phyloP scores from a whole-genome alignment of 2,329 filamentous ascomycete species.

The Ceratocystis diversiconidia region DNA sequence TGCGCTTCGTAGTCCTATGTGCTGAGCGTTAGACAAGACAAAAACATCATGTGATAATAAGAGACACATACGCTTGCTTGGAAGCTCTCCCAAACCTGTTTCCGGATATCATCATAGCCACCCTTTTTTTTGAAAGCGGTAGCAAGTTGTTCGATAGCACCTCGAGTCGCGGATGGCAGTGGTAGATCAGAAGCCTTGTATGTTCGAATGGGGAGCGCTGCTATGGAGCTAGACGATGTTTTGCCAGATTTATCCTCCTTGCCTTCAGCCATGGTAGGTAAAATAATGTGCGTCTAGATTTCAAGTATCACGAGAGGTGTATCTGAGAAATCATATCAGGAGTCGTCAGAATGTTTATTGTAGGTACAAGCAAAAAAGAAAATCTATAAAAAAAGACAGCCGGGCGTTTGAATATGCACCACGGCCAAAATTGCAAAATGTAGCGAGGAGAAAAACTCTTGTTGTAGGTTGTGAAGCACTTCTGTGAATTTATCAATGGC shows the following conservation, averaged over 20 bases:
- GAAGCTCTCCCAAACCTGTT: constrained; percentile 63
- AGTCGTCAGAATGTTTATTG: neutral
- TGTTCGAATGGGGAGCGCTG: constrained; percentile 28
- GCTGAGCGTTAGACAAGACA: neutral
- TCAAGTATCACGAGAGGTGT: too few relatives aligned
- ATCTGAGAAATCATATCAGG: neutral
- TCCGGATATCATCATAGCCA: constrained; percentile 64
- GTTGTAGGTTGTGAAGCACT: too few relatives aligned
- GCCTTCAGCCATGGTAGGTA: constrained; percentile 1
- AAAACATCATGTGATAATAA: neutral
- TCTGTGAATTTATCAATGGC: too few relatives aligned
- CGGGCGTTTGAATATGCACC: neutral
- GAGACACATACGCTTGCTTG: constrained; percentile 45
- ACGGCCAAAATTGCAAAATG: neutral
- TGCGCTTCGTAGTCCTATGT: constrained; percentile 53
- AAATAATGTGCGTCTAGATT: neutral
- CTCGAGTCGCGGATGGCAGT: constrained; percentile 55
- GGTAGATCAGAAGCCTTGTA: constrained; percentile 65
- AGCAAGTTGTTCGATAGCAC: constrained; percentile 60
- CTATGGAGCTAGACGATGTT: neutral
- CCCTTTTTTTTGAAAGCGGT: constrained; percentile 78
- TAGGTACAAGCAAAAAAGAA: too few relatives aligned
- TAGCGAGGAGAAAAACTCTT: neutral
- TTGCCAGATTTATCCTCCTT: neutral
- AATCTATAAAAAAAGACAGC: neutral